Evolutionary conservation across 345 rosid genomes (phyloP).

Genomic region (Angophora floribunda): DNA sequence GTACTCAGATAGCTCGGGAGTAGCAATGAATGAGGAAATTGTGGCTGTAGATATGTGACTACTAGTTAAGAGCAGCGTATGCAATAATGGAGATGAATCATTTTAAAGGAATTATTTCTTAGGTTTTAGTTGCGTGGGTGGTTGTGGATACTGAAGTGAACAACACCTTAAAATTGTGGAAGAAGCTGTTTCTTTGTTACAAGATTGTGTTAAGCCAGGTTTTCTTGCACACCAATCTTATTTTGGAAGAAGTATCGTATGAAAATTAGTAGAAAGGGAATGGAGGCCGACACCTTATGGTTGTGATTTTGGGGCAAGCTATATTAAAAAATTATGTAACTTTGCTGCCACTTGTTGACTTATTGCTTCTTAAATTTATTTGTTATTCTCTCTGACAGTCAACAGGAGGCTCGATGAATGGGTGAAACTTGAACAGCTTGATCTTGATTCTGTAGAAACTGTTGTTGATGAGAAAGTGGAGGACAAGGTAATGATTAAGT

Average conservation of each 20-base stretch:
- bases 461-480: slow-evolving; percentile 96
- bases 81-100: not conserved
- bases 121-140: not conserved
- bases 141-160: not conserved
- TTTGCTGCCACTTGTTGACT: not conserved
- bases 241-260: not conserved
- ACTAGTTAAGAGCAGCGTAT: not conserved
- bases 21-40: not conserved
- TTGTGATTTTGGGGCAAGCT: not conserved
- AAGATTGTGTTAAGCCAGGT: not conserved
- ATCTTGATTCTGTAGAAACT: slow-evolving; percentile 84
- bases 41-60: not conserved
- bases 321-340: not conserved
- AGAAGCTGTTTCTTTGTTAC: not conserved
- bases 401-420: slow-evolving; percentile 98
- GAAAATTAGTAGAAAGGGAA: not conserved
- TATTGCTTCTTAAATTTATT: not conserved
- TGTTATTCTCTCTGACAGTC: slow-evolving; percentile 28
- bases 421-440: slow-evolving; percentile 91
- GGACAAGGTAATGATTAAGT: slow-evolving; percentile 56
- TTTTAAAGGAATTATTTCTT: not conserved
- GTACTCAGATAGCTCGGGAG: not conserved
- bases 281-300: not conserved
- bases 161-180: not conserved
- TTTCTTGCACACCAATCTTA: not conserved